Evolutionary conservation across 73 alveolate species (phyloP).

Genomic region (Paramecium tetraurelia): DNA sequence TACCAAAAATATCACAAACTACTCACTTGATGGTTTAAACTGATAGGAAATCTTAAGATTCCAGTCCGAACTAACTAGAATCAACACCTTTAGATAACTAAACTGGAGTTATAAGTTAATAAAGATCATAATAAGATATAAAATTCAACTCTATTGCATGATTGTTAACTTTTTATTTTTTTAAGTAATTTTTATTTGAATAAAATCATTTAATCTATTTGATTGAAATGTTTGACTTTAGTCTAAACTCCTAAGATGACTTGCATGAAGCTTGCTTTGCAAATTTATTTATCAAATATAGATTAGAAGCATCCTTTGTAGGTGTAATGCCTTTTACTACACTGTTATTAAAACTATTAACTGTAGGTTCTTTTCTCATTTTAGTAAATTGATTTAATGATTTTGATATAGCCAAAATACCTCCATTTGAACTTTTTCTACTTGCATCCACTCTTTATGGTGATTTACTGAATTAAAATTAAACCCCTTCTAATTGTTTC

Average conservation of each 20-base stretch:
- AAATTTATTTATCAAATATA: constrained; percentile 21
- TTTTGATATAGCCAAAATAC: constrained; percentile 22
- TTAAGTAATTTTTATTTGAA: background rate
- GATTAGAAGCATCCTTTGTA: constrained; percentile 9
- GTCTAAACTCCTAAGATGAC: background rate
- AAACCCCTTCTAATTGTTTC: background rate
- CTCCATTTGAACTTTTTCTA: constrained; percentile 39
- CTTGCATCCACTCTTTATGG: background rate
- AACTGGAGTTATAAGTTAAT: background rate
- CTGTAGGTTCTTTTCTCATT: constrained; percentile 21
- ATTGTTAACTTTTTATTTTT: background rate
- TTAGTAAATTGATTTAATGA: constrained; percentile 25
- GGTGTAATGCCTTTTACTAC: constrained; percentile 48
- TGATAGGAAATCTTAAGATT: background rate
- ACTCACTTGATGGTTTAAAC: background rate
- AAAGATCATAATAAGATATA: background rate
- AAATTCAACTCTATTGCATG: background rate
- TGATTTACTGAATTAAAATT: background rate
- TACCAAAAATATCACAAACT: background rate
- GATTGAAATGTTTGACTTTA: background rate
- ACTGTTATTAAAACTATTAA: background rate
- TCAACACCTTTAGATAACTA: background rate
- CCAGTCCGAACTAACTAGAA: background rate
- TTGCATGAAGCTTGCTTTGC: background rate
- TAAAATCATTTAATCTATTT: constrained; percentile 10